Conservation (phyloP, 139 green algal species). For the Raphidocelis subcapitata region DNA sequence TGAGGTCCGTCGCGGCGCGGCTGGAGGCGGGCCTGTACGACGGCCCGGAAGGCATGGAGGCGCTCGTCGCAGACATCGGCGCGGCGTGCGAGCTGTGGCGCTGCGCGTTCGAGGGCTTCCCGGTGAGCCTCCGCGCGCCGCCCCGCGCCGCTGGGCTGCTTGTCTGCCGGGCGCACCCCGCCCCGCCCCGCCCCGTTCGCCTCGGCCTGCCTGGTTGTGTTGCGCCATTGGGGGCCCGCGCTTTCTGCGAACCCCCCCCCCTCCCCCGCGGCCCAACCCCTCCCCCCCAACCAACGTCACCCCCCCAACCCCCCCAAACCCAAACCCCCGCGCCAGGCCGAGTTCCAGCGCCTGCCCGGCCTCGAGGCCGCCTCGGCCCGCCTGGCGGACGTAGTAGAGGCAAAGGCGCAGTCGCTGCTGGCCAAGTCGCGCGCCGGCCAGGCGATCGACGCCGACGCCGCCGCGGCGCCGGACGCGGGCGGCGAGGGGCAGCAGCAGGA, state of each 20-base stretch:
- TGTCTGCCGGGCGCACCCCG: no score
- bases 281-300: no score
- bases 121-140: no score
- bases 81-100: slow-evolving; percentile 45
- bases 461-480: neutral
- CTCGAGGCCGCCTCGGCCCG: slow-evolving; percentile 6
- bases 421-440: slow-evolving; percentile 2
- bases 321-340: neutral
- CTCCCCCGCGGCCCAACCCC: no score
- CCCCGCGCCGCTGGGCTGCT: no score
- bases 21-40: slow-evolving; percentile 50
- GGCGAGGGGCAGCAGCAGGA: neutral
- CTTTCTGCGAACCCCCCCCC: no score
- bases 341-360: slow-evolving; percentile 13
- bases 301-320: no score
- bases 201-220: no score
- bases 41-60: slow-evolving; percentile 34
- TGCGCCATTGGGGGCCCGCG: no score
- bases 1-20: slow-evolving; percentile 39
- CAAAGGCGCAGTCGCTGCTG: slow-evolving; percentile 18
- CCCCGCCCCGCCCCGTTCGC: no score
- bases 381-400: slow-evolving; percentile 35
- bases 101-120: no score
- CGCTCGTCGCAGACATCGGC: slow-evolving; percentile 52
- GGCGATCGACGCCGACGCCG: neutral